Evolutionary conservation across 78 protist species (phyloP), one percentile per base, ranked within the genome.

Genomic region (Cavenderia fasciculata): DNA sequence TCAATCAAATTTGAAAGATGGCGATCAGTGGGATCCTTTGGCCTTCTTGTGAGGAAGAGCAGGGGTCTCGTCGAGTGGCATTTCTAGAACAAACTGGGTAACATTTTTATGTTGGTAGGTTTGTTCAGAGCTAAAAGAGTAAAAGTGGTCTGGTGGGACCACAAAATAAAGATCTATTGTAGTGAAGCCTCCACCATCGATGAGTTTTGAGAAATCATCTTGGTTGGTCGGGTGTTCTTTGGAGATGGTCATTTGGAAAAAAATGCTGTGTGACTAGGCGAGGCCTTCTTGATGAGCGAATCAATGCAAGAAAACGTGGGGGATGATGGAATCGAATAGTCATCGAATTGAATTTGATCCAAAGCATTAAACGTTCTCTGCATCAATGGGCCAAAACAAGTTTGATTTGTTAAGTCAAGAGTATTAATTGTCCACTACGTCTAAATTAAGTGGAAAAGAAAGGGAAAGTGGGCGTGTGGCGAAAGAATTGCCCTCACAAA

Each of bases 201-300:
- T 49, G 2, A 69, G 11, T 19, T 69, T 23, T 25, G 52, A 7
- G 51, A 69, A 69, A 6, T 19, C 11, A 8, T 23, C 76, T 29
- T 2, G 29, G 31, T 69, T 69, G 7, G 54, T 69, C 16, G 76
- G 76, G 31, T 69, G 76, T 23, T 36, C 21, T 1, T 41, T 21
- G n/a, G 59, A 69, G 59, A 69, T 25, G 2, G 76, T 69, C 52
- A 47, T 69, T 29, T 69, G 76, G 54, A 62, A 49, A 14, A 62
- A 62, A 62, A 62, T 27, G 5, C 7, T 10, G 70, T 18, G 7
- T 14, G 65, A 59, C 12, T 14, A 11, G 36, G 12, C 5, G 12
- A 8, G 4, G 12, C 5, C 12, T 36, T 27, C 70, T 62, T 62
- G 70, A 62, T 62, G 36, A 62, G 36, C 29, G 70, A 62, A 36